Conservation (phyloP, 2,329 filamentous ascomycete genomes). For the Corniculantispora saksenae region DNA sequence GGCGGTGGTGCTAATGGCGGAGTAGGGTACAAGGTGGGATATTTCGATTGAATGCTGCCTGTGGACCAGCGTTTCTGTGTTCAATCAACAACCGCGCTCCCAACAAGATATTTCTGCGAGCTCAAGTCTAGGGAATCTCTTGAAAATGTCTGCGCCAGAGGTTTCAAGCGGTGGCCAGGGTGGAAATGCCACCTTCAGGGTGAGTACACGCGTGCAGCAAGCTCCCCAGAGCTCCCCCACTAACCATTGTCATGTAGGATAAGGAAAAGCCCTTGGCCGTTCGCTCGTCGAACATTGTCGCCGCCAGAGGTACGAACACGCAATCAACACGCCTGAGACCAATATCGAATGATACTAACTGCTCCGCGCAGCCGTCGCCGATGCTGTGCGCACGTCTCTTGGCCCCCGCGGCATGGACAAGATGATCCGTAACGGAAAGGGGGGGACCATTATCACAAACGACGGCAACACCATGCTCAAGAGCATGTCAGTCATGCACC, state of each 20-base stretch:
- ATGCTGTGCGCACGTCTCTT: conserved; percentile 95
- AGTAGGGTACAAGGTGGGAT: conserved; percentile 46
- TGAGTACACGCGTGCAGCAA: conserved; percentile 39
- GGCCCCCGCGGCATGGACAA: conserved; percentile 98
- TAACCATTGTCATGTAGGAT: conserved; percentile 53
- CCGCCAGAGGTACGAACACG: conserved; percentile 75
- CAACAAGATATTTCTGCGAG: conserved; percentile 10
- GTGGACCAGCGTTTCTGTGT: conserved; percentile 31
- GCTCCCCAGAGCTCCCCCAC: conserved; percentile 39
- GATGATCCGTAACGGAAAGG: conserved; percentile 97
- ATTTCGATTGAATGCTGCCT: conserved; percentile 34
- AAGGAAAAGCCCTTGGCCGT: conserved; percentile 99
- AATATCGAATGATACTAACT: conserved; percentile 23
- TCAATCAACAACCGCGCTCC: conserved; percentile 31
- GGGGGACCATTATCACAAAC: conserved; percentile 98
- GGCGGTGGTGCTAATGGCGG: conserved; percentile 31
- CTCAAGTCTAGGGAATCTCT: conserved; percentile 37
- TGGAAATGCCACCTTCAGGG: conserved; percentile 59
- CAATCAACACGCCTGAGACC: background rate
- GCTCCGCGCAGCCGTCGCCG: conserved; percentile 73
- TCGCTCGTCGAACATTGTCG: conserved; percentile 93
- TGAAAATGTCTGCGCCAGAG: conserved; percentile 45
- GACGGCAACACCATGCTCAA: conserved; percentile 99
- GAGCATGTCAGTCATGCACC: conserved; percentile 98
- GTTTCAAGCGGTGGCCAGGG: conserved; percentile 35